Evolutionary conservation across 768 basidiomycete species (phyloP).

Genomic region (Psilocybe subaeruginosa): DNA sequence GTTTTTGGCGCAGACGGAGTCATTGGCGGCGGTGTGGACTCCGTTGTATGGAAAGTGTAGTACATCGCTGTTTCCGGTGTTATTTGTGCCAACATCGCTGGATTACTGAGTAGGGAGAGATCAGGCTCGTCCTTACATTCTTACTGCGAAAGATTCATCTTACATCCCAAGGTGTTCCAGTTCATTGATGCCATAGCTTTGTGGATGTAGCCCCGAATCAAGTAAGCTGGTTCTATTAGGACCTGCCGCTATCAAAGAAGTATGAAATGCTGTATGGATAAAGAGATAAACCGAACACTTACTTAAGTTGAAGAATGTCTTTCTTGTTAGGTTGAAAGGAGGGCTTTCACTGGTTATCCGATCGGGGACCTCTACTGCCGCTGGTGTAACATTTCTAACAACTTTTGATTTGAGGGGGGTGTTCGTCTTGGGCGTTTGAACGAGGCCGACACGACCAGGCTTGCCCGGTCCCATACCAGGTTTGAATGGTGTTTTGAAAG

Average conservation of each 20-base stretch:
- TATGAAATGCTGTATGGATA: background rate
- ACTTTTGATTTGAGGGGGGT: background rate
- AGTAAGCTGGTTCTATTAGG: constrained; percentile 45
- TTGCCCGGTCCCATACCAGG: constrained; percentile 48
- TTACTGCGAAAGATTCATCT: constrained; percentile 19
- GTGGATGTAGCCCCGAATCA: constrained; percentile 55
- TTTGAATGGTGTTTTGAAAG: constrained; percentile 71
- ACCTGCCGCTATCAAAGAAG: constrained; percentile 12
- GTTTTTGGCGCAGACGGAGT: constrained; percentile 20
- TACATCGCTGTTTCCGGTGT: constrained; percentile 57
- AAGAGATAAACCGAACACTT: constrained; percentile 18
- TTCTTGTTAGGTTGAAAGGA: constrained; percentile 7
- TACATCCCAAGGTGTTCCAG: constrained; percentile 58
- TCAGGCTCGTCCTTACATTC: background rate
- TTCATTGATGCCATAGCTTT: constrained; percentile 43
- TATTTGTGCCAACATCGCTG: constrained; percentile 54
- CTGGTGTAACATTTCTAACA: constrained; percentile 8
- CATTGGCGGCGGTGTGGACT: constrained; percentile 28
- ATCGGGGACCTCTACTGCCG: constrained; percentile 3
- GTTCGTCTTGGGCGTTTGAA: constrained; percentile 18
- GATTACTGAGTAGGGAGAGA: constrained; percentile 39
- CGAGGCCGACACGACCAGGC: constrained; percentile 35
- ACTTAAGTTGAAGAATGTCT: constrained; percentile 50
- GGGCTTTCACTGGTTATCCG: constrained; percentile 11
- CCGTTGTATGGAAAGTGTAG: constrained; percentile 57